These are phyloP conservation scores for Schizonepeta tenuifolia DNA, from an alignment of 257 asterid genomes.

Conservation along the genomic window DNA sequence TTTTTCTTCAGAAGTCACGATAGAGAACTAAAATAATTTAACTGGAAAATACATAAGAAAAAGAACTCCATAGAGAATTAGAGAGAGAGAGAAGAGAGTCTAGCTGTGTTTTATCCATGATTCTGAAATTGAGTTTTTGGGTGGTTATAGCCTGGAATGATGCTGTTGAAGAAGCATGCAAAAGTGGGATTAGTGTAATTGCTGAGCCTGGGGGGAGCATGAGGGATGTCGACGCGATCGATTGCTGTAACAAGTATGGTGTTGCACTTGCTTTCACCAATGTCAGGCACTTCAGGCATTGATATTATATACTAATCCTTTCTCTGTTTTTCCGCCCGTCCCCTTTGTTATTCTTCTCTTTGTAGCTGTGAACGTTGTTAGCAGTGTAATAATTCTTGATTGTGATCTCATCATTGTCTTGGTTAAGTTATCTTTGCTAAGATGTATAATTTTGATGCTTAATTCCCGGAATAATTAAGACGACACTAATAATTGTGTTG, in stretches of 20 bases:
- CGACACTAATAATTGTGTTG: too few species aligned
- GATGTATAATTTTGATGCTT: too few species aligned
- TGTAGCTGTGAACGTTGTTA: too few species aligned
- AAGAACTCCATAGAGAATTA: not conserved
- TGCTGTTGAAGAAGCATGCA: slow-evolving; percentile 96
- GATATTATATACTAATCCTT: not conserved
- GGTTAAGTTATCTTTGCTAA: too few species aligned
- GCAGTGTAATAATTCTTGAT: too few species aligned
- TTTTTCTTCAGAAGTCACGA: not conserved
- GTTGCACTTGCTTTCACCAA: slow-evolving; percentile 77
- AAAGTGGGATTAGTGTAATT: slow-evolving; percentile 72
- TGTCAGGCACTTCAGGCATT: slow-evolving; percentile 96
- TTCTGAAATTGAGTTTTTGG: not conserved
- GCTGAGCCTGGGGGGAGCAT: slow-evolving; percentile 97
- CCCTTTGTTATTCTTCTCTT: too few species aligned
- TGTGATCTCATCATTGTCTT: too few species aligned
- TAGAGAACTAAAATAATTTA: not conserved
- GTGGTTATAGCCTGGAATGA: slow-evolving; percentile 83
- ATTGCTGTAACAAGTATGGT: slow-evolving; percentile 87
- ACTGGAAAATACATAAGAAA: not conserved
- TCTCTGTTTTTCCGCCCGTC: too few species aligned
- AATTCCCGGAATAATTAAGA: too few species aligned
- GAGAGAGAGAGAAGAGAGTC: not conserved
- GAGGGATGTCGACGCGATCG: slow-evolving; percentile 82
- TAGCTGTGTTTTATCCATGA: not conserved